Base-by-base conservation (phyloP, 2,329 filamentous ascomycete species). In the Fusarium pilosicola region DNA sequence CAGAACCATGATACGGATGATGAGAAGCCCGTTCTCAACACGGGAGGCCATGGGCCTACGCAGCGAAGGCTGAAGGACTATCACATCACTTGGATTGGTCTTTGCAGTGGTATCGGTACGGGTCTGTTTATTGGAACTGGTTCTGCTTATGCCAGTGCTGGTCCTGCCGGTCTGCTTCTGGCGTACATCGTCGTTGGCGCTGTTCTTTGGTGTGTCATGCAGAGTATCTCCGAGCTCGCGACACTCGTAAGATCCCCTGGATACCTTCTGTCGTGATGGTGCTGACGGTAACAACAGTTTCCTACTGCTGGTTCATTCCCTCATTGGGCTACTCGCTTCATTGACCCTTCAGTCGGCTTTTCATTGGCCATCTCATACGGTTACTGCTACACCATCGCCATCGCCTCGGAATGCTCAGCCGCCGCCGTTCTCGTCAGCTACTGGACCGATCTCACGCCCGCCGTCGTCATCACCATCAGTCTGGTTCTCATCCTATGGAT, bases 401-500 rank as follows among this genome's bases (percentile, higher is more conserved):
- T 76, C 12, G 76, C 76, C 4, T 74, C 76, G 1, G 76, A 77
- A 45, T 69, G 65, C 20, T 77, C 76, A 36, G 76, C 76, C 4
- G 74, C 74, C 0, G 76, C 76, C 0, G 68, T 77, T 1, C 58
- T 77, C 0, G 76, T 77, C 10, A 60, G 67, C 17, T 77, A 77
- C 56, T 77, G 76, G 76, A 75, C 70, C 5, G 76, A 77, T 14
- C 62, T 77, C 13, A 73, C 64, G 22, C 75, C 76, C 1, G 75
- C 75, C 9, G 75, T 77, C 4, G 75, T 77, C 38, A 89, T 91
- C 64, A 84, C 87, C 52, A 82, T 91, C 41, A 85, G 90, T 62
- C 82, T 90, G 7, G 56, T 87, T 28, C 84, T 90, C 54, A 87
- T 88, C 58, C 80, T 90, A 13, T 73, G 83, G 24, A 84, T 90